phyloP scores from a whole-genome alignment of 495 filamentous ascomycete genomes.

The Neurospora hispaniola region DNA sequence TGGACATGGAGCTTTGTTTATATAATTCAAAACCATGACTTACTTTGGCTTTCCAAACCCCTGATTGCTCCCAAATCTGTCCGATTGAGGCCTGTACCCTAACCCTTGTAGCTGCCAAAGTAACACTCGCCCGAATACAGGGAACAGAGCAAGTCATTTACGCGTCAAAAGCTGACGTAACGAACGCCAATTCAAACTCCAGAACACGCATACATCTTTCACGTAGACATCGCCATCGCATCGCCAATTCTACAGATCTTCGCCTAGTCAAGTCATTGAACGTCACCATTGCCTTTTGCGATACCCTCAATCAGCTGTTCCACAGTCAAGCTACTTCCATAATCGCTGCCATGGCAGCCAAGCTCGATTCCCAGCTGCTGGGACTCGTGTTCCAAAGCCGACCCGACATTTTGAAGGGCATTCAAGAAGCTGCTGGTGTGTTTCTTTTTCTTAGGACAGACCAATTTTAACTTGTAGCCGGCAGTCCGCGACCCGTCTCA shows the following conservation, averaged over 20 bases:
- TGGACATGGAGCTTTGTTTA: not conserved
- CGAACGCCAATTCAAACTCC: not conserved
- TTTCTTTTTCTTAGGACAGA: not conserved
- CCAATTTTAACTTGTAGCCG: not conserved
- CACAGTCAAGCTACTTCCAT: too few relatives aligned
- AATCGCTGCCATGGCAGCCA: constrained; percentile 25
- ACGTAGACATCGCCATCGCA: not conserved
- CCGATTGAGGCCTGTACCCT: not conserved
- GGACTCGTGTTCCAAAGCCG: constrained; percentile 33
- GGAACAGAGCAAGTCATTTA: not conserved
- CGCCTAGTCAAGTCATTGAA: not conserved
- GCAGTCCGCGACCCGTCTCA: not conserved
- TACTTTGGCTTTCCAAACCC: not conserved
- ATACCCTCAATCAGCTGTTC: not conserved
- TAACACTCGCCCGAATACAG: not conserved
- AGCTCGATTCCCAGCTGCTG: constrained; percentile 31
- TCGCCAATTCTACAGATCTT: not conserved
- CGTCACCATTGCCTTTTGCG: not conserved
- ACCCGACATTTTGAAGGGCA: constrained; percentile 34
- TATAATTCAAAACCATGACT: not conserved
- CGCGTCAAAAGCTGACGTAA: constrained; percentile 2
- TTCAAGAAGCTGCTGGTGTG: constrained; percentile 36
- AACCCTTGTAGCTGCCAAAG: not conserved
- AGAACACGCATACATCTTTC: not conserved
- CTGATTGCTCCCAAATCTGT: not conserved